Base-by-base conservation (phyloP, 2,329 filamentous ascomycete genomes). In the Ophiostoma novo-ulmi region DNA sequence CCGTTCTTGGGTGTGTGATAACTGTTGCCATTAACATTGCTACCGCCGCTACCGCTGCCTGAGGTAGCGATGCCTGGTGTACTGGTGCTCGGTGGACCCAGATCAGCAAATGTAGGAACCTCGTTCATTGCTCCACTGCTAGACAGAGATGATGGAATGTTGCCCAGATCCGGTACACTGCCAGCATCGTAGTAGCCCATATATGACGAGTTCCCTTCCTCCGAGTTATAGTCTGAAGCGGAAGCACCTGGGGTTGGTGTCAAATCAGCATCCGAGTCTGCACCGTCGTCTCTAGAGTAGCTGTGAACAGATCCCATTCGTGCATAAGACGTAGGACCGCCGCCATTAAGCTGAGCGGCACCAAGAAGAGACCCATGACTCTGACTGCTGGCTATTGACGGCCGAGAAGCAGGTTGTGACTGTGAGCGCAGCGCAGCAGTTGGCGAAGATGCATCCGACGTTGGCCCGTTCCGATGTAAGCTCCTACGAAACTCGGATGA, bases 361-460 rank as follows among this genome's bases (percentile, higher is more conserved):
- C 68, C 68, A 38, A 70, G 20, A 7, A 69, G 61, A n/a, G 39
- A 72, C 3, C 71, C 73, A 22, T 74, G 74, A 17, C 71, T 71
- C 72, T 75, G 81, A 41, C 75, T 78, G 73, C 66, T 78, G 75
- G 74, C 72, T 74, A 80, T 77, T 2, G 80, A 76, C 2, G 76
- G 76, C 41, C 86, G 81, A 44, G 85, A 84, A 2, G 87, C 87
- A 35, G 88, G 88, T 76, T 89, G 88, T n/a, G 88, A 89, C 76
- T 90, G 88, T 36, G 88, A 90, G 73, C 88, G 83, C 72, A 88
- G 77, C n/a, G 86, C 81, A 74, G 87, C 85, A 70, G 85, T 81
- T 69, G 82, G 78, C 52, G 81, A 78, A 22, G 80, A 82, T 17
- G 82, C 77, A 48, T 88, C 86, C 35, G 82, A 84, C 20, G 82